Evolutionary conservation across 495 filamentous ascomycete species (phyloP).

Genomic region (Podospora didyma): DNA sequence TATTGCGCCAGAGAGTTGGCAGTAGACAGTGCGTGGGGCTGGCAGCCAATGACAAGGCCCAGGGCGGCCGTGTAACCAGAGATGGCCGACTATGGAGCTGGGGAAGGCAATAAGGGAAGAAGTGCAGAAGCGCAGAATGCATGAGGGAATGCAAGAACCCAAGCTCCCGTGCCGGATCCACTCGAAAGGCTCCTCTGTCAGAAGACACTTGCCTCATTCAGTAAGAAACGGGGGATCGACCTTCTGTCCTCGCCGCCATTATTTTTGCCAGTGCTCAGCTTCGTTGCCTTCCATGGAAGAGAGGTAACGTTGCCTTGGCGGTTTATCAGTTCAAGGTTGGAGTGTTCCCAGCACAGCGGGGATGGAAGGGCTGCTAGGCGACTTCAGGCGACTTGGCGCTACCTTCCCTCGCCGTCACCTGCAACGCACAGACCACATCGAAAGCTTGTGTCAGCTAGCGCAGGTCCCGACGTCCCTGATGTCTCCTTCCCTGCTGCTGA

Average conservation of each 20-base stretch:
- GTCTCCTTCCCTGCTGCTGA: no score
- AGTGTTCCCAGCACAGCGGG: constrained; percentile 1
- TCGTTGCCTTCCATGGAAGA: constrained; percentile 3
- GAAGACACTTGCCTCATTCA: constrained; percentile 4
- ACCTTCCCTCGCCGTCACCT: not conserved
- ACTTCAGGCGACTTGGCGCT: constrained; percentile 3
- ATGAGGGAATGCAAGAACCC: not conserved
- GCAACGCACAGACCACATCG: not conserved
- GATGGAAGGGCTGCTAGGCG: not conserved
- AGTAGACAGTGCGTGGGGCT: not conserved
- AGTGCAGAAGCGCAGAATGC: not conserved
- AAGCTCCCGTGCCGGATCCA: not conserved
- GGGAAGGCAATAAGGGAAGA: not conserved
- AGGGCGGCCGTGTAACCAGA: constrained; percentile 1
- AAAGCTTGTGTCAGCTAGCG: no score
- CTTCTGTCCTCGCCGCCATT: not conserved
- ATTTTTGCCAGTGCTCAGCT: no score
- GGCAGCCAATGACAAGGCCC: constrained; percentile 4
- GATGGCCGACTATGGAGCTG: no score
- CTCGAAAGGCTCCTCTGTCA: not conserved
- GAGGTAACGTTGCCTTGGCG: constrained; percentile 26
- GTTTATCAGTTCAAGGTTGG: constrained; percentile 1
- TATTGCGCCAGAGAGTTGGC: not conserved
- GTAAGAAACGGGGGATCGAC: not conserved
- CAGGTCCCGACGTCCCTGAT: no score